A percentile compares a stretch with the other conserved stretches of the same genome.
Conservation (phyloP, 148 eudicot genomes). For the Euryodendron excelsum region DNA sequence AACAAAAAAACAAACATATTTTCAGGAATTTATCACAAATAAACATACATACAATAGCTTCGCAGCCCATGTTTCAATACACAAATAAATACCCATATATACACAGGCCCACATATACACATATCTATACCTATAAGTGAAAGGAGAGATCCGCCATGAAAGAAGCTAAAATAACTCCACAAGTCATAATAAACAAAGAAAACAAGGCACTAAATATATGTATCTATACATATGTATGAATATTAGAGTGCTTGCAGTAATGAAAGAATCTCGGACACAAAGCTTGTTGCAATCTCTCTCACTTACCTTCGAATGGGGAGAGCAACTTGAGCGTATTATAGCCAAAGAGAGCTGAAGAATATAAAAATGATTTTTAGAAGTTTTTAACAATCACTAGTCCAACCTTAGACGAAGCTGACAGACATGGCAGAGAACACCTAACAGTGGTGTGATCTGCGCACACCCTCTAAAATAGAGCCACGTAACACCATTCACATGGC, state of each 20-base stretch:
- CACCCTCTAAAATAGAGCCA: constrained; percentile 2
- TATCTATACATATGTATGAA: too few species aligned
- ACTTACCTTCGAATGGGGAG: constrained; percentile 1
- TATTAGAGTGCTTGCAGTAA: not conserved
- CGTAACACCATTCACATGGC: constrained; percentile 18
- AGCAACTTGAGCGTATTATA: constrained; percentile 16
- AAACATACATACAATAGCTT: too few species aligned
- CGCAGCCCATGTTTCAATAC: too few species aligned
- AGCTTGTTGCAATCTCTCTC: not conserved
- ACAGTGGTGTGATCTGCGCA: constrained; percentile 14
- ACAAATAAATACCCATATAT: too few species aligned
- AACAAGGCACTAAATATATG: not conserved
- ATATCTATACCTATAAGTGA: not conserved
- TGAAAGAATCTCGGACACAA: not conserved
- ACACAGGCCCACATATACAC: not conserved
- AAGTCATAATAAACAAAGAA: not conserved
- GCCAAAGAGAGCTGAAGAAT: too few species aligned
- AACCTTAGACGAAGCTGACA: constrained; percentile 17
- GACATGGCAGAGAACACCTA: constrained; percentile 8
- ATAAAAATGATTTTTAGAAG: not conserved
- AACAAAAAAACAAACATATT: not conserved
- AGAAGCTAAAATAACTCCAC: not conserved
- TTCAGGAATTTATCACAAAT: not conserved
- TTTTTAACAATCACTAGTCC: not conserved
- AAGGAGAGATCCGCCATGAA: constrained; percentile 22